phyloP scores from a whole-genome alignment of 2,329 filamentous ascomycete species.

The Emericellopsis cladophorae region DNA sequence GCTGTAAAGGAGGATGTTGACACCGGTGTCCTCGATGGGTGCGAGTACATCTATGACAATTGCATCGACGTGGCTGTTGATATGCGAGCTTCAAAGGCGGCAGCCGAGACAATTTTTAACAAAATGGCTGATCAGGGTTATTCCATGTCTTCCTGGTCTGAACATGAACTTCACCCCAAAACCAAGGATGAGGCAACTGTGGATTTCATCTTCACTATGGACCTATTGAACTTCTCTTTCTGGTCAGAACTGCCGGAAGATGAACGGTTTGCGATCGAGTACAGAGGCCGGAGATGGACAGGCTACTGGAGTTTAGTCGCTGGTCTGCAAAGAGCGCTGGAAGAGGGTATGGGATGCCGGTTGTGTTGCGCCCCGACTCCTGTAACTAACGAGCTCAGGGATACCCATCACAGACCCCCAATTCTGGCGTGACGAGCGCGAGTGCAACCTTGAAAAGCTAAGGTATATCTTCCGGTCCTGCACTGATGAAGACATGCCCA shows the following conservation, averaged over 20 bases:
- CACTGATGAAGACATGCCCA: slow-evolving; percentile 75
- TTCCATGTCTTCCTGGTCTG: slow-evolving; percentile 74
- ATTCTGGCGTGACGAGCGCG: slow-evolving; percentile 70
- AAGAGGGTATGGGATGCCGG: slow-evolving; percentile 48
- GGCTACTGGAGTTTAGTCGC: slow-evolving; percentile 95
- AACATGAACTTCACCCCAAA: slow-evolving; percentile 83
- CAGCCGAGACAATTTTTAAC: slow-evolving; percentile 65
- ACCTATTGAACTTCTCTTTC: slow-evolving; percentile 92
- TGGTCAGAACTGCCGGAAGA: slow-evolving; percentile 66
- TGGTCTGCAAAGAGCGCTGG: slow-evolving; percentile 70
- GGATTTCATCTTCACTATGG: slow-evolving; percentile 95
- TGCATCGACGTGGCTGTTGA: slow-evolving; percentile 85
- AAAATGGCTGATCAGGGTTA: slow-evolving; percentile 78
- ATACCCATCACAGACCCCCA: slow-evolving; percentile 81
- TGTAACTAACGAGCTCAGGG: slow-evolving; percentile 28
- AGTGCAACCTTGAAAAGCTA: slow-evolving; percentile 64
- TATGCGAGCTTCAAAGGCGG: slow-evolving; percentile 68
- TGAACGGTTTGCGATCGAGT: slow-evolving; percentile 72
- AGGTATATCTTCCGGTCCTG: slow-evolving; percentile 73
- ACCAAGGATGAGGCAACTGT: slow-evolving; percentile 66
- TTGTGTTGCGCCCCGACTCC: background rate
- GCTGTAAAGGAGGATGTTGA: slow-evolving; percentile 48
- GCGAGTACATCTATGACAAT: slow-evolving; percentile 83
- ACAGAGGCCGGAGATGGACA: slow-evolving; percentile 71
- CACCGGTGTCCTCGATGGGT: slow-evolving; percentile 70